These are phyloP conservation scores for Penicillium oxalicum DNA, from an alignment of 2,329 filamentous ascomycete genomes.

Conservation along the genomic window DNA sequence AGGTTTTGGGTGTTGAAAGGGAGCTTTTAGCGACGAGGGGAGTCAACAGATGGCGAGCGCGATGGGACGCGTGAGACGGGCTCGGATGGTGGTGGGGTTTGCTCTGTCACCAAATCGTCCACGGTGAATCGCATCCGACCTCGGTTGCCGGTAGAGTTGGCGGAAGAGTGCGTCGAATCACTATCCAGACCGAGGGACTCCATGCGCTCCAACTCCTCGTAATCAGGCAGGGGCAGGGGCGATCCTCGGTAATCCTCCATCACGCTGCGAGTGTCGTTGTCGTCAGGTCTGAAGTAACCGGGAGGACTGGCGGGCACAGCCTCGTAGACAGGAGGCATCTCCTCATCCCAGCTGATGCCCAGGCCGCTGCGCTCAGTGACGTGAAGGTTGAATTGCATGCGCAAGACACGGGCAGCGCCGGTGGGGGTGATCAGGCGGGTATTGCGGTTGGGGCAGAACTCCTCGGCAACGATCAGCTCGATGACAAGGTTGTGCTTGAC, in stretches of 20 bases:
- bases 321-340: slow-evolving; percentile 87
- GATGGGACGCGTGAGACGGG: slow-evolving; percentile 15
- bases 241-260: slow-evolving; percentile 46
- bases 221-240: slow-evolving; percentile 36
- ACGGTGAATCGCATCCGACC: slow-evolving; percentile 27
- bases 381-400: slow-evolving; percentile 81
- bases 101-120: slow-evolving; percentile 26
- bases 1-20: background rate
- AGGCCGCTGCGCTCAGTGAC: slow-evolving; percentile 80
- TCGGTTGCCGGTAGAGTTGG: slow-evolving; percentile 14
- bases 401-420: slow-evolving; percentile 79
- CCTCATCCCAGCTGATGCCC: slow-evolving; percentile 94
- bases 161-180: slow-evolving; percentile 27
- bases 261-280: slow-evolving; percentile 32
- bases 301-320: slow-evolving; percentile 86
- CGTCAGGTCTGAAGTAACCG: slow-evolving; percentile 49
- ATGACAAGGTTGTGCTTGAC: slow-evolving; percentile 81
- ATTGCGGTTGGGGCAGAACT: slow-evolving; percentile 66
- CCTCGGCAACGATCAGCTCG: slow-evolving; percentile 90
- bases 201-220: slow-evolving; percentile 44
- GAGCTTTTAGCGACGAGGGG: slow-evolving; percentile 11
- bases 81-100: slow-evolving; percentile 15
- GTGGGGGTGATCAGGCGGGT: slow-evolving; percentile 75
- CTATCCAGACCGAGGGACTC: slow-evolving; percentile 32
- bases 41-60: slow-evolving; percentile 15